Evolutionary conservation across 177 flowering plant species (phyloP), one percentile per base, ranked within the genome.

Genomic region (Tripterygium wilfordii): DNA sequence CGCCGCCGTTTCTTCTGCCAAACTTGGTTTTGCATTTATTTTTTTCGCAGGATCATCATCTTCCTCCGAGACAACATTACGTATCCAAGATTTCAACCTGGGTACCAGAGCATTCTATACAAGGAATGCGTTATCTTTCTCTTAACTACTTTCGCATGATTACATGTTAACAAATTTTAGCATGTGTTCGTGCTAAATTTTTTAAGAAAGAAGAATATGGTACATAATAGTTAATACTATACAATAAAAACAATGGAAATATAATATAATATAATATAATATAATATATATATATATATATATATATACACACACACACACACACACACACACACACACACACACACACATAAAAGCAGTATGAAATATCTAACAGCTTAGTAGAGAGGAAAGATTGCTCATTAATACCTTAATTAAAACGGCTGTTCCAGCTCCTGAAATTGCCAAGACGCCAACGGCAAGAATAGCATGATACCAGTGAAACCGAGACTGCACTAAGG

Each of bases 351-450:
- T n/a, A n/a, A n/a, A n/a, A n/a, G n/a, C n/a, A n/a, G n/a, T n/a
- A n/a, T n/a, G n/a, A n/a, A n/a, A n/a, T n/a, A n/a, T n/a, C n/a
- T n/a, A n/a, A n/a, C n/a, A n/a, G n/a, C n/a, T n/a, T n/a, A n/a
- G n/a, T n/a, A n/a, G n/a, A n/a, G n/a, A n/a, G n/a, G 44, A 23
- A 2, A 42, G 19, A 13, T 2, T 35, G 10, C 1, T 41, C 27
- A 2, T 10, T 23, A 36, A 44, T 75, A 94, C 99, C 96, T 89
- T 94, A 32, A 89, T 46, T 35, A 89, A 41, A 18, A 89, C 46
- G 18, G 79, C 88, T 42, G 92, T 76, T 52, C 97, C 97, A 64
- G 88, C 91, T 60, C 99, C 96, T 43, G 96, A 81, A 57, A 59
- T 82, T 53, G 95, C 92, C 39, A 94, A 57, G 27, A 85, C 35